A percentile compares a stretch with the other conserved stretches of the same genome.
phyloP scores from a whole-genome alignment of 805 yeast genomes.

The Lachancea dasiensis region DNA sequence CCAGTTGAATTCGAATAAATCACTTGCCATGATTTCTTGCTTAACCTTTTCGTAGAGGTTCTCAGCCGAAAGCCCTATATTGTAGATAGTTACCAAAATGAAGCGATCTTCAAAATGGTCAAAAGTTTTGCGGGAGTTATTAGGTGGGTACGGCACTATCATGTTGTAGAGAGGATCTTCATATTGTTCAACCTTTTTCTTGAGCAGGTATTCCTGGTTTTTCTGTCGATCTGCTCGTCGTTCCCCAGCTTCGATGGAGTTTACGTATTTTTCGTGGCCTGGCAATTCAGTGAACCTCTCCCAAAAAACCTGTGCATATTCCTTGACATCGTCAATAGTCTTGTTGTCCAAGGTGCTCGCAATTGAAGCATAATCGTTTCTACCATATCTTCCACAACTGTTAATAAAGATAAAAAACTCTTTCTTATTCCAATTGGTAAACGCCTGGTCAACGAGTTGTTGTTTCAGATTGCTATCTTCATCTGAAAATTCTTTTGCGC shows the following conservation, averaged over 20 bases:
- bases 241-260: constrained; percentile 71
- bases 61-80: constrained; percentile 57
- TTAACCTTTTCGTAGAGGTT: constrained; percentile 58
- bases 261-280: constrained; percentile 63
- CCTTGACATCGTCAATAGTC: constrained; percentile 50
- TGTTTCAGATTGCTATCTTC: constrained; percentile 55
- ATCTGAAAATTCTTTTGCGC: constrained; percentile 52
- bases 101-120: constrained; percentile 67
- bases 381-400: constrained; percentile 61
- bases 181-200: constrained; percentile 45
- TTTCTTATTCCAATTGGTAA: constrained; percentile 64
- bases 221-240: constrained; percentile 51
- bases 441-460: constrained; percentile 48
- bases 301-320: constrained; percentile 63
- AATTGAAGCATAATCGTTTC: constrained; percentile 44
- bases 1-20: constrained; percentile 67
- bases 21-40: constrained; percentile 54
- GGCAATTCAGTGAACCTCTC: constrained; percentile 50
- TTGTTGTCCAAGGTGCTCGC: constrained; percentile 52
- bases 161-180: constrained; percentile 59
- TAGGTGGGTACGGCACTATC: constrained; percentile 71
- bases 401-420: constrained; percentile 70
- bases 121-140: constrained; percentile 69
- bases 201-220: constrained; percentile 51
- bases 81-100: constrained; percentile 52